Conservation (phyloP, 495 filamentous ascomycete genomes). For the Aspergillus avenaceus region DNA sequence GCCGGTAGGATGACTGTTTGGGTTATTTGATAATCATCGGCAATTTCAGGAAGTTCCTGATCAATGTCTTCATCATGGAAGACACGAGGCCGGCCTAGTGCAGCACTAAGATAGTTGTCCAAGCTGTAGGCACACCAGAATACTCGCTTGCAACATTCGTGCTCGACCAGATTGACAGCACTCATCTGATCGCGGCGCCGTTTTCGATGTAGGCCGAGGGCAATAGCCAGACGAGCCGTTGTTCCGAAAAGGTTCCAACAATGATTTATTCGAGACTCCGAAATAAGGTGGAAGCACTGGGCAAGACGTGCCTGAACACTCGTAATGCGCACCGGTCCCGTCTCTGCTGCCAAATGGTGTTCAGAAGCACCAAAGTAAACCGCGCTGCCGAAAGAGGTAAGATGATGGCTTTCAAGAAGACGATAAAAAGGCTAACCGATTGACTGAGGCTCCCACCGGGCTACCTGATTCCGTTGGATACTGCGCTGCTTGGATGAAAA, state of each 20-base stretch:
- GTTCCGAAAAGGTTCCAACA: constrained; percentile 39
- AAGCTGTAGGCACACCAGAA: constrained; percentile 48
- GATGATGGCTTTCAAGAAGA: too few species aligned
- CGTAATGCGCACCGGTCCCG: constrained; percentile 24
- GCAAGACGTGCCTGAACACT: constrained; percentile 31
- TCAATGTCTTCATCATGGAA: constrained; percentile 44
- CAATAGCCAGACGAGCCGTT: constrained; percentile 29
- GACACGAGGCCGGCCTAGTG: constrained; percentile 38
- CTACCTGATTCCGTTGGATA: constrained; percentile 7
- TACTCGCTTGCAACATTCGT: constrained; percentile 33
- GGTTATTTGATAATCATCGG: constrained; percentile 37
- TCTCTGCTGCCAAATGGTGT: constrained; percentile 23
- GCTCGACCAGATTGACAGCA: constrained; percentile 15
- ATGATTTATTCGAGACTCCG: constrained; percentile 32
- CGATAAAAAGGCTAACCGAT: constrained; percentile 7
- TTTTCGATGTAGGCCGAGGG: constrained; percentile 27
- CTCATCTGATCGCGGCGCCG: constrained; percentile 13
- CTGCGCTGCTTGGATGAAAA: constrained; percentile 21
- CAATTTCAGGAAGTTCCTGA: constrained; percentile 38
- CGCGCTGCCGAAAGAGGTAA: constrained; percentile 4
- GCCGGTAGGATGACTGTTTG: constrained; percentile 14
- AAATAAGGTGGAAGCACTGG: constrained; percentile 32
- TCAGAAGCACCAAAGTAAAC: constrained; percentile 22
- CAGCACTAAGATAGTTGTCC: constrained; percentile 44
- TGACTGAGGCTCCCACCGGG: constrained; percentile 3